Conservation (phyloP, 2,329 filamentous ascomycete species). For the Colletotrichum sojae region DNA sequence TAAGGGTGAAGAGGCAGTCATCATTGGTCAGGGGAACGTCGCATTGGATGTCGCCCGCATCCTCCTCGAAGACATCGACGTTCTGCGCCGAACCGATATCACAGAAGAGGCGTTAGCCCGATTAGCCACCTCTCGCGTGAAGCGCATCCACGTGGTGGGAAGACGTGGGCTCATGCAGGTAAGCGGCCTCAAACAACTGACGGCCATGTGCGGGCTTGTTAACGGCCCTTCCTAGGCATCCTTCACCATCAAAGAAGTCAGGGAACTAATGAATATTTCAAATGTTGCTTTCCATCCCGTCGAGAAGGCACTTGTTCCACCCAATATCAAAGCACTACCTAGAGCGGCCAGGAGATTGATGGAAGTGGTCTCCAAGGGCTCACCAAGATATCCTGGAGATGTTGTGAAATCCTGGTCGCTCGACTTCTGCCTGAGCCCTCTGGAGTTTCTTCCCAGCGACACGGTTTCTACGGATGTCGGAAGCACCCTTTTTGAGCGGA, state of each 20-base stretch:
- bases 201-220: not conserved
- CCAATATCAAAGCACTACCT: slow-evolving; percentile 77
- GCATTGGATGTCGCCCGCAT: slow-evolving; percentile 94
- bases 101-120: slow-evolving; percentile 84
- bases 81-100: slow-evolving; percentile 87
- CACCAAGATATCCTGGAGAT: slow-evolving; percentile 61
- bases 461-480: slow-evolving; percentile 66
- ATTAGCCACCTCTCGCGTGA: slow-evolving; percentile 80
- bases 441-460: slow-evolving; percentile 71
- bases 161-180: slow-evolving; percentile 91
- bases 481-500: slow-evolving; percentile 77
- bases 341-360: slow-evolving; percentile 83
- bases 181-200: slow-evolving; percentile 44
- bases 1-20: slow-evolving; percentile 83
- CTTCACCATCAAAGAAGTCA: slow-evolving; percentile 94
- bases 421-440: slow-evolving; percentile 87
- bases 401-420: slow-evolving; percentile 83
- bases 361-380: slow-evolving; percentile 85
- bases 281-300: slow-evolving; percentile 80
- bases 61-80: slow-evolving; percentile 81
- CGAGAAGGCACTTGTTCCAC: slow-evolving; percentile 75
- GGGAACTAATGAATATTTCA: slow-evolving; percentile 86
- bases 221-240: slow-evolving; percentile 74
- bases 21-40: slow-evolving; percentile 97
- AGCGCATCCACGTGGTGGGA: slow-evolving; percentile 88